phyloP scores from a whole-genome alignment of 73 alveolate genomes.

The Tetrahymena malaccensis region DNA sequence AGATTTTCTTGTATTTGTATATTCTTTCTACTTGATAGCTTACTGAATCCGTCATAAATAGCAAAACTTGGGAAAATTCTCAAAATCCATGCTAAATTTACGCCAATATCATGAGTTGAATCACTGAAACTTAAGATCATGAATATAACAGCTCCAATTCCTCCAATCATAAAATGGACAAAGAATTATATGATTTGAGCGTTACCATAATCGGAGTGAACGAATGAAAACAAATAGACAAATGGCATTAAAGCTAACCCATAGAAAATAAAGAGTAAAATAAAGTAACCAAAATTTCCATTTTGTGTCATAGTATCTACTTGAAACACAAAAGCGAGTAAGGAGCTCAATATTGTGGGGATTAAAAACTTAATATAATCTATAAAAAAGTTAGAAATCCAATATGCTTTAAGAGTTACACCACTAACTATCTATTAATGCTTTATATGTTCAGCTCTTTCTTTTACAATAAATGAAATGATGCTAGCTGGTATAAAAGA shows the following conservation, averaged over 20 bases:
- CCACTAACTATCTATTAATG: conserved; percentile 86
- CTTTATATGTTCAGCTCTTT: conserved; percentile 81
- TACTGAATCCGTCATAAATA: not conserved
- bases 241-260: conserved; percentile 44
- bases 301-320: not conserved
- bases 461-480: conserved; percentile 34
- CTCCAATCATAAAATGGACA: conserved; percentile 35
- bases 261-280: conserved; percentile 39
- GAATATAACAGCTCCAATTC: conserved; percentile 43
- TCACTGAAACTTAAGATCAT: not conserved
- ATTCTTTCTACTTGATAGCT: not conserved
- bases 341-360: conserved; percentile 47
- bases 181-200: conserved; percentile 47
- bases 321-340: conserved; percentile 7
- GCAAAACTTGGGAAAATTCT: conserved; percentile 1
- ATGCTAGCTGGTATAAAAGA: conserved; percentile 27
- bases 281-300: conserved; percentile 6
- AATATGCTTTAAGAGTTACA: conserved; percentile 65
- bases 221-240: conserved; percentile 41
- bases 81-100: conserved; percentile 19
- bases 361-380: conserved; percentile 60
- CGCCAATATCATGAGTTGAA: conserved; percentile 14
- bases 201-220: conserved; percentile 22
- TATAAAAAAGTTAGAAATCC: conserved; percentile 70
- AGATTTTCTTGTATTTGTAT: not conserved